phyloP scores from a whole-genome alignment of 345 rosid species.

The Aquilaria sinensis region DNA sequence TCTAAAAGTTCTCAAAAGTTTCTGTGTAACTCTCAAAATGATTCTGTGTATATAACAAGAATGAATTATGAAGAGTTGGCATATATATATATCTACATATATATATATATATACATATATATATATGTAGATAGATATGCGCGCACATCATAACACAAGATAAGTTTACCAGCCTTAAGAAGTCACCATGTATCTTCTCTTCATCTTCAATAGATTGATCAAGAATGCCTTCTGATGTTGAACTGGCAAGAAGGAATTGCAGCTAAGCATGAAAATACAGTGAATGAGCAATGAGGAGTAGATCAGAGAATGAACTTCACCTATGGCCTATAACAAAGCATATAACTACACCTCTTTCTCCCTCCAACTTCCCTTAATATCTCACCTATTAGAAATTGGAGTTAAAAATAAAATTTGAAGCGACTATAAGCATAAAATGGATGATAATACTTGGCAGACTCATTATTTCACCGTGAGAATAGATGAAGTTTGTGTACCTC shows the following conservation, averaged over 20 bases:
- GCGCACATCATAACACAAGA: too few relatives aligned
- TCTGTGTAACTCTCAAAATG: too few relatives aligned
- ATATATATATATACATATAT: conserved; percentile 5
- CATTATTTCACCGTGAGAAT: neutral
- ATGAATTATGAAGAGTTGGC: too few relatives aligned
- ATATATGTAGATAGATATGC: too few relatives aligned
- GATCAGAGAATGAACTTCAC: too few relatives aligned
- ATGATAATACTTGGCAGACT: neutral
- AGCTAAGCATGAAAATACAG: too few relatives aligned
- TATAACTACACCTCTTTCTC: conserved; percentile 73
- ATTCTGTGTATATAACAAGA: too few relatives aligned
- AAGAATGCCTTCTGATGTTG: conserved; percentile 48
- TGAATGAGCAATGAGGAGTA: neutral
- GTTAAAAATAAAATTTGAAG: too few relatives aligned
- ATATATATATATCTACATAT: too few relatives aligned
- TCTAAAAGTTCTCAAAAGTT: too few relatives aligned
- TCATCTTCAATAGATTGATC: conserved; percentile 74
- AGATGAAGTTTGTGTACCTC: too few relatives aligned
- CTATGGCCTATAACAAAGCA: conserved; percentile 92
- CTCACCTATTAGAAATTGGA: conserved; percentile 55
- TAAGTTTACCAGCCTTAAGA: conserved; percentile 71
- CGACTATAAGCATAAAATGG: too few relatives aligned
- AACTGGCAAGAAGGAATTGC: conserved; percentile 25
- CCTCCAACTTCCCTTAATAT: conserved; percentile 53
- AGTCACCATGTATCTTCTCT: conserved; percentile 60